Conservation (phyloP, 2,329 filamentous ascomycete genomes). For the Paraphaeosphaeria sporulosa region DNA sequence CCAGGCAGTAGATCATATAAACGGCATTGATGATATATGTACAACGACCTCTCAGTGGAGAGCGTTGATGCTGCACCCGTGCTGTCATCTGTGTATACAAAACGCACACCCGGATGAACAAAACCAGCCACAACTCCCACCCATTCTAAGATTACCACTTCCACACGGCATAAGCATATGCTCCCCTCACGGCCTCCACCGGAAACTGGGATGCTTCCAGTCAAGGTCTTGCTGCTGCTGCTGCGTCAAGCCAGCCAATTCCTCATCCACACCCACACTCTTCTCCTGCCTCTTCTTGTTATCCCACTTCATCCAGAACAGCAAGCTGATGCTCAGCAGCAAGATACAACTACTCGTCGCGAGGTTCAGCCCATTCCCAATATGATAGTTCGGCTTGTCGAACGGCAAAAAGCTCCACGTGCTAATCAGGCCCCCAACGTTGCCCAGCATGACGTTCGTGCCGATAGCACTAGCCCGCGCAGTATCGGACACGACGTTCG, state of each 20-base stretch:
- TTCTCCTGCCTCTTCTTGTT: constrained; percentile 66
- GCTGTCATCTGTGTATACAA: too few species aligned
- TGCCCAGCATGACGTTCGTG: constrained; percentile 74
- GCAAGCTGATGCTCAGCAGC: constrained; percentile 57
- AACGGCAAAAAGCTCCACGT: constrained; percentile 71
- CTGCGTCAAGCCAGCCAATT: constrained; percentile 59
- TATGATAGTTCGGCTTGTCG: constrained; percentile 71
- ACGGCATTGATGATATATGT: too few species aligned
- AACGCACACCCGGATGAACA: too few species aligned
- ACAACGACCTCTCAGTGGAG: too few species aligned
- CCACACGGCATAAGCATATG: too few species aligned
- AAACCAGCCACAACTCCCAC: too few species aligned
- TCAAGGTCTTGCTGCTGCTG: constrained; percentile 45
- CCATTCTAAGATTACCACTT: too few species aligned
- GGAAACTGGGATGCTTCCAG: constrained; percentile 66
- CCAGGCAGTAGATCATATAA: too few species aligned
- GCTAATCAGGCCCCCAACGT: constrained; percentile 72
- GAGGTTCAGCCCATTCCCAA: constrained; percentile 75
- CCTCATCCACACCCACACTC: constrained; percentile 57
- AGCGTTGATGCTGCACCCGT: too few species aligned
- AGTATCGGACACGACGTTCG: constrained; percentile 76
- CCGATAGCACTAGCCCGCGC: constrained; percentile 72
- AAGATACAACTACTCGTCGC: constrained; percentile 67
- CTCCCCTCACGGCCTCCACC: constrained; percentile 61
- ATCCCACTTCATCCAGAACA: constrained; percentile 69